Evolutionary conservation across 2,329 filamentous ascomycete genomes (phyloP).

Genomic region (Chaetomium sp.): DNA sequence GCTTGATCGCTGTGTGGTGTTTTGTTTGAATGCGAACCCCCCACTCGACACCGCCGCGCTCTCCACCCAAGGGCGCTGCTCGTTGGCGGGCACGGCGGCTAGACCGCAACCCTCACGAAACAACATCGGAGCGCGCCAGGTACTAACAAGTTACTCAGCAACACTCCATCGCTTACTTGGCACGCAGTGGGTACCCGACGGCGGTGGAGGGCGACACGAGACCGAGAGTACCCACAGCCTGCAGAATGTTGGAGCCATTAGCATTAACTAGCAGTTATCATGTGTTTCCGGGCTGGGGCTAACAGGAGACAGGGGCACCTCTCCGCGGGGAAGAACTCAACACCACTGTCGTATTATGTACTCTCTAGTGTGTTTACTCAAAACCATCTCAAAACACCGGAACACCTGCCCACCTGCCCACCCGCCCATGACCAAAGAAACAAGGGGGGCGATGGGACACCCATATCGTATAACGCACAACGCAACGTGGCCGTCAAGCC

Average conservation of each 20-base stretch:
- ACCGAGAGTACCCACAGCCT: neutral
- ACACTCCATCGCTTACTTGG: neutral
- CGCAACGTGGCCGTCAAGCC: slow-evolving; percentile 22
- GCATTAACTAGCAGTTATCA: neutral
- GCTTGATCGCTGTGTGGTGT: slow-evolving; percentile 14
- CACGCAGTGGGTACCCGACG: neutral
- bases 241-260: neutral
- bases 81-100: neutral
- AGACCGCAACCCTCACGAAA: slow-evolving; percentile 3
- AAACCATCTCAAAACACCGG: neutral
- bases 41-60: neutral
- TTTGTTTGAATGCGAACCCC: neutral
- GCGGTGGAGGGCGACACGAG: neutral
- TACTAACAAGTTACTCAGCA: slow-evolving; percentile 4
- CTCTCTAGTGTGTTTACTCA: neutral
- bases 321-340: neutral
- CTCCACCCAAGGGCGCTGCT: neutral
- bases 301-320: neutral
- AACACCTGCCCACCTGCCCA: neutral
- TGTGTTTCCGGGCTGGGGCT: neutral
- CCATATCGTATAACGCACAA: neutral
- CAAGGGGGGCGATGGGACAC: neutral
- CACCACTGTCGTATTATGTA: neutral
- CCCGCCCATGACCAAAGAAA: neutral
- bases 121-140: neutral